phyloP scores from a whole-genome alignment of 2,329 filamentous ascomycete species.

The Epichloe sibirici region DNA sequence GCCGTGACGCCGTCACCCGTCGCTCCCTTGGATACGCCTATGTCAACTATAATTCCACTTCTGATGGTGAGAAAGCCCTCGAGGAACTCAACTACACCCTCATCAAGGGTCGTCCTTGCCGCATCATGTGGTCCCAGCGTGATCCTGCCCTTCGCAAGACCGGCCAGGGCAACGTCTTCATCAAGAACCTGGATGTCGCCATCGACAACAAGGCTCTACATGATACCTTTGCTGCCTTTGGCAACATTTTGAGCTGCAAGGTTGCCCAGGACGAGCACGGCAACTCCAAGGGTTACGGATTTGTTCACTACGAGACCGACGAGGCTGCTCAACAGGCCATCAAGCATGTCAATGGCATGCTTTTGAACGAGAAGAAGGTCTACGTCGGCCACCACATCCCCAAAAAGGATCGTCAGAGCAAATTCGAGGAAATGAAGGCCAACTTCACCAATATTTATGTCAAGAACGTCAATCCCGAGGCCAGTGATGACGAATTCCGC shows the following conservation, averaged over 20 bases:
- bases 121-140: conserved; percentile 99
- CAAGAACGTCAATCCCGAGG: conserved; percentile 86
- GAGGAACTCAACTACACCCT: conserved; percentile 99
- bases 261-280: conserved; percentile 95
- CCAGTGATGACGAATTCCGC: conserved; percentile 88
- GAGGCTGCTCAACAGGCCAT: conserved; percentile 94
- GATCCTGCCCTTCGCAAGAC: conserved; percentile 98
- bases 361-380: conserved; percentile 99
- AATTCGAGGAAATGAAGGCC: conserved; percentile 99
- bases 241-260: conserved; percentile 99
- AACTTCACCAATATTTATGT: conserved; percentile 99
- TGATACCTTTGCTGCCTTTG: conserved; percentile 97
- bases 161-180: conserved; percentile 98
- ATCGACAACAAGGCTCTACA: conserved; percentile 99
- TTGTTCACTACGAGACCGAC: conserved; percentile 98
- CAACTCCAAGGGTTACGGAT: conserved; percentile 97
- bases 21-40: conserved; percentile 98
- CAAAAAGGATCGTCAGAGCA: conserved; percentile 99
- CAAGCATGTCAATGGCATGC: conserved; percentile 99
- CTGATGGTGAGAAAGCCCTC: conserved; percentile 93
- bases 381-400: conserved; percentile 98
- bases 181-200: conserved; percentile 97
- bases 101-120: conserved; percentile 97
- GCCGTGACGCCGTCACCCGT: conserved; percentile 95
- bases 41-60: conserved; percentile 98